Conservation (phyloP, 1,284 basidiomycete species). For the Neolentinus lepideus region DNA sequence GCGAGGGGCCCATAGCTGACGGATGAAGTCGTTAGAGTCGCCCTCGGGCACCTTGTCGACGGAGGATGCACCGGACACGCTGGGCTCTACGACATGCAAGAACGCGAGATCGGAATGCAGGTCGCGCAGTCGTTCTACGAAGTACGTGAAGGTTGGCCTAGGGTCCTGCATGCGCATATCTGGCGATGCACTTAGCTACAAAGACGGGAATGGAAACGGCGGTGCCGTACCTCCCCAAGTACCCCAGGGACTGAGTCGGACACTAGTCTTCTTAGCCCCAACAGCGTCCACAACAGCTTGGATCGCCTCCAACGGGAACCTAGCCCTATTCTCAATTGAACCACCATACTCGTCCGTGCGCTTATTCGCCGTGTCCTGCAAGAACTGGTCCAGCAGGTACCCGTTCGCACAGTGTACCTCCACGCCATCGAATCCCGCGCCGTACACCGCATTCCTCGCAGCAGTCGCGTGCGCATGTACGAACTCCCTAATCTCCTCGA, state of each 20-base stretch:
- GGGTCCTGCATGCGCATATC: slow-evolving; percentile 43
- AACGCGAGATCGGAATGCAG: slow-evolving; percentile 46
- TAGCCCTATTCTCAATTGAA: slow-evolving; percentile 30
- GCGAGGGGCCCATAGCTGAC: slow-evolving; percentile 19
- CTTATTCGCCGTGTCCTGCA: slow-evolving; percentile 22
- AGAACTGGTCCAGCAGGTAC: slow-evolving; percentile 11
- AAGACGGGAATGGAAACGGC: neutral
- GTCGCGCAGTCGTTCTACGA: slow-evolving; percentile 27
- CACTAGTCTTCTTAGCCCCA: neutral
- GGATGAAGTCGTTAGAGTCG: slow-evolving; percentile 6
- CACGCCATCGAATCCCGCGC: slow-evolving; percentile 41
- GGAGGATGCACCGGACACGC: slow-evolving; percentile 15
- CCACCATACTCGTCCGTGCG: slow-evolving; percentile 40
- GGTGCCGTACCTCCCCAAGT: slow-evolving; percentile 18
- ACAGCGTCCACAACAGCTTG: slow-evolving; percentile 10
- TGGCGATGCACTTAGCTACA: slow-evolving; percentile 8
- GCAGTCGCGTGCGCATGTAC: slow-evolving; percentile 14
- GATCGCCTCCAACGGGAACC: slow-evolving; percentile 29
- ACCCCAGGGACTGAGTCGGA: slow-evolving; percentile 41
- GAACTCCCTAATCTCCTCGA: slow-evolving; percentile 19
- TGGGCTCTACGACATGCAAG: slow-evolving; percentile 39
- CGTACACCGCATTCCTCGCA: slow-evolving; percentile 15
- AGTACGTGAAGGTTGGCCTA: slow-evolving; percentile 31
- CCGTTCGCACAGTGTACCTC: slow-evolving; percentile 24
- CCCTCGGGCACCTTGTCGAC: neutral